Evolutionary conservation across 2,329 filamentous ascomycete species (phyloP).

Genomic region (Nannizzia gypsea): DNA sequence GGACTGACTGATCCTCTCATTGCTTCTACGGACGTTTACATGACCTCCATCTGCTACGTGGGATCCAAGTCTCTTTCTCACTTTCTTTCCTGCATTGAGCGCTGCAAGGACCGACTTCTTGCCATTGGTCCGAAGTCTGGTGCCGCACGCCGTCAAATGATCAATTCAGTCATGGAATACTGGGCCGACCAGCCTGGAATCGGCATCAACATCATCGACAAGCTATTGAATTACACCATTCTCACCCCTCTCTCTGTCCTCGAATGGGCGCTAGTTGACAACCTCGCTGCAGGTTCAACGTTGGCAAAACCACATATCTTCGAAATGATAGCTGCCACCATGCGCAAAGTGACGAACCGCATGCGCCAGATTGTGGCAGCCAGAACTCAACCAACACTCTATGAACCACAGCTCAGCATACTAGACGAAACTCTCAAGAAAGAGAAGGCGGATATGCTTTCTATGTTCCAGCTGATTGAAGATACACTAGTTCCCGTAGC

Average conservation of each 20-base stretch:
- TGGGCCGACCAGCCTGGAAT: constrained; percentile 89
- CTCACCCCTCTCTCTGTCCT: constrained; percentile 74
- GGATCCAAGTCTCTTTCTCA: constrained; percentile 94
- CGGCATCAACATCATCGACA: constrained; percentile 86
- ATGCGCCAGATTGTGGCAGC: constrained; percentile 66
- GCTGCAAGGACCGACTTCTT: constrained; percentile 78
- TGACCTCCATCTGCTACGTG: constrained; percentile 85
- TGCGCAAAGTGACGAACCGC: constrained; percentile 78
- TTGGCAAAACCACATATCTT: constrained; percentile 68
- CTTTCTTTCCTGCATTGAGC: constrained; percentile 88
- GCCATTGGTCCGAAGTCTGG: constrained; percentile 65
- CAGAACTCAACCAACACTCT: constrained; percentile 45
- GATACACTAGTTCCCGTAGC: constrained; percentile 65
- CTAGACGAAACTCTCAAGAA: constrained; percentile 55
- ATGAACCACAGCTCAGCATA: constrained; percentile 43
- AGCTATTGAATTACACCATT: constrained; percentile 94
- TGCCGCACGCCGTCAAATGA: constrained; percentile 71
- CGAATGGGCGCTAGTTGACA: constrained; percentile 72
- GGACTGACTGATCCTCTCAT: constrained; percentile 63
- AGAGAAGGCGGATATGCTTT: constrained; percentile 63
- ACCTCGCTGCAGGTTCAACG: constrained; percentile 50
- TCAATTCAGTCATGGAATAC: constrained; percentile 79
- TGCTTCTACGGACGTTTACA: constrained; percentile 82
- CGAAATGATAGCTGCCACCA: constrained; percentile 80
- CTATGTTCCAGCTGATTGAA: constrained; percentile 69